A percentile compares a stretch with the other conserved stretches of the same genome.
phyloP scores from a whole-genome alignment of 179 eudicot genomes.

The Carnegiea gigantea region DNA sequence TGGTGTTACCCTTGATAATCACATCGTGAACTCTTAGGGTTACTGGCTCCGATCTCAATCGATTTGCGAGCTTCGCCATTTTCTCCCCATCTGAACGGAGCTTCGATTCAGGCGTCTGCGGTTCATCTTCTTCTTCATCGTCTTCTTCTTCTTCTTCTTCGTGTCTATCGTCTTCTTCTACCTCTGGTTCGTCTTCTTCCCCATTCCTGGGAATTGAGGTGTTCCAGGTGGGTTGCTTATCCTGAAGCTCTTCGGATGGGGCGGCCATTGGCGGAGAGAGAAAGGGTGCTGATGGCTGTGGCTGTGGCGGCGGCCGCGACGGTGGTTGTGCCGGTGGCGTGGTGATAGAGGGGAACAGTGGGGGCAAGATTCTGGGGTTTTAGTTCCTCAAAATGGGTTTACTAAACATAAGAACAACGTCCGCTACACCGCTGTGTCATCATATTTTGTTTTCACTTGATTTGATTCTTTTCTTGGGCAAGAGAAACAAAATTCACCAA shows the following conservation, averaged over 20 bases:
- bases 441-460: too few species aligned
- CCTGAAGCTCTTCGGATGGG: constrained; percentile 8
- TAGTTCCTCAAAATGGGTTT: neutral
- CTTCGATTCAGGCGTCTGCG: constrained; percentile 24
- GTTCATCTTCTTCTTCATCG: constrained; percentile 30
- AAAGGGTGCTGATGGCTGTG: neutral
- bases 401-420: too few species aligned
- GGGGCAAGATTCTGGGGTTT: neutral
- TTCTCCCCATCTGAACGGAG: constrained; percentile 32
- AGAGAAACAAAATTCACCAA: too few species aligned
- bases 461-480: too few species aligned
- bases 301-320: neutral
- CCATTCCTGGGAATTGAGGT: constrained; percentile 2
- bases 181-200: constrained; percentile 1
- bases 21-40: constrained; percentile 80
- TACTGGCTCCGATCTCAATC: constrained; percentile 46
- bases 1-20: constrained; percentile 70
- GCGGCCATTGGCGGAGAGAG: constrained; percentile 14
- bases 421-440: too few species aligned
- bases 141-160: constrained; percentile 30
- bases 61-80: constrained; percentile 46
- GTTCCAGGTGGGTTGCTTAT: neutral
- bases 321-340: neutral
- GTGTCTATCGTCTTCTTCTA: constrained; percentile 17
- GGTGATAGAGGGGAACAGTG: neutral